phyloP scores from a whole-genome alignment of 495 filamentous ascomycete species.

The Penicillium crystallinum region DNA sequence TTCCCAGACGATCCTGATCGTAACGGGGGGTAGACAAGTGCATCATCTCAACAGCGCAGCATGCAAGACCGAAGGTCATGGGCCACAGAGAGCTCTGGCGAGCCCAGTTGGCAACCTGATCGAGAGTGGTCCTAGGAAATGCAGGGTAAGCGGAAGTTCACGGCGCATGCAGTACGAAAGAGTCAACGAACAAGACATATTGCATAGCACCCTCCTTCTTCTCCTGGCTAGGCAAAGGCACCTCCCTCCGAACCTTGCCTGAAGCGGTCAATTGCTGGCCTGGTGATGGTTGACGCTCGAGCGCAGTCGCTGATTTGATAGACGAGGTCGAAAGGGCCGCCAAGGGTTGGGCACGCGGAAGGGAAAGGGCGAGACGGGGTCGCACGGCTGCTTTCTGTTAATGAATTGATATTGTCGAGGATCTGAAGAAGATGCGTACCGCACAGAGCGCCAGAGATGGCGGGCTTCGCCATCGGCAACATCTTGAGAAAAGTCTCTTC shows the following conservation, averaged over 20 bases:
- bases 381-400: slow-evolving; percentile 24
- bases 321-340: slow-evolving; percentile 40
- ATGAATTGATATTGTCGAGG: background rate
- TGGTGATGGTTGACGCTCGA: slow-evolving; percentile 41
- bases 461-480: slow-evolving; percentile 29
- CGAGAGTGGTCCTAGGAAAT: slow-evolving; percentile 72
- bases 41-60: slow-evolving; percentile 99
- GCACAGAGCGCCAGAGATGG: slow-evolving; percentile 27
- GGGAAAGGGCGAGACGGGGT: slow-evolving; percentile 19
- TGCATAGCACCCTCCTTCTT: slow-evolving; percentile 91
- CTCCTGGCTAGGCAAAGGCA: slow-evolving; percentile 85
- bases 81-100: slow-evolving; percentile 93
- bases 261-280: slow-evolving; percentile 39
- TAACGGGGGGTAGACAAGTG: slow-evolving; percentile 93
- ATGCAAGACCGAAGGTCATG: slow-evolving; percentile 96
- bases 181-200: slow-evolving; percentile 80
- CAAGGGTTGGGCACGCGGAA: slow-evolving; percentile 26
- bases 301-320: slow-evolving; percentile 38
- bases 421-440: slow-evolving; percentile 17
- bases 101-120: slow-evolving; percentile 91
- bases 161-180: background rate
- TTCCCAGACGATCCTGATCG: slow-evolving; percentile 91
- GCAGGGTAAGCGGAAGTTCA: slow-evolving; percentile 6
- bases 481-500: slow-evolving; percentile 12
- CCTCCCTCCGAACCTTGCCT: slow-evolving; percentile 61